Evolutionary conservation across 345 rosid genomes (phyloP).

Genomic region (Moricandia arvensis): DNA sequence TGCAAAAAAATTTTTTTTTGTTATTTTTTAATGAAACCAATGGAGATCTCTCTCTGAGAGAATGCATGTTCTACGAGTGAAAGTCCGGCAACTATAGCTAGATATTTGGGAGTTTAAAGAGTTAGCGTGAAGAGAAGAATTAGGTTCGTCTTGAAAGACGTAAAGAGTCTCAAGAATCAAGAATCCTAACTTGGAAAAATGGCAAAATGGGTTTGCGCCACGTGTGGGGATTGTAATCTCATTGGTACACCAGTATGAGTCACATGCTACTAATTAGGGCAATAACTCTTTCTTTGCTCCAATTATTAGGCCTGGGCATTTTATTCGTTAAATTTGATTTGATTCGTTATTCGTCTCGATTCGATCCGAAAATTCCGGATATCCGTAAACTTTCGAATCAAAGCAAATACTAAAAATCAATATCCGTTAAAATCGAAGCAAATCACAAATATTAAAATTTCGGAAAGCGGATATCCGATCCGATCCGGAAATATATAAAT

Average conservation of each 20-base stretch:
- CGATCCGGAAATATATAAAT: too few relatives aligned
- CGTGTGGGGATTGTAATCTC: constrained; percentile 16
- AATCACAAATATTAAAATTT: too few relatives aligned
- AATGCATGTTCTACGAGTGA: constrained; percentile 23
- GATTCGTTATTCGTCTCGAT: too few relatives aligned
- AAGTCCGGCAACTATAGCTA: neutral
- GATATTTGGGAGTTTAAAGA: constrained; percentile 1
- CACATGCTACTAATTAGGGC: constrained; percentile 15
- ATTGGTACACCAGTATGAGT: constrained; percentile 24
- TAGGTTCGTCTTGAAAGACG: constrained; percentile 18
- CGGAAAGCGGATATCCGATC: too few relatives aligned
- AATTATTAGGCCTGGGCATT: too few relatives aligned
- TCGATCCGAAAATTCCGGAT: too few relatives aligned
- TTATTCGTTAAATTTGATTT: too few relatives aligned
- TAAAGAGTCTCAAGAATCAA: constrained; percentile 15
- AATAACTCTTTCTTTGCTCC: constrained; percentile 10
- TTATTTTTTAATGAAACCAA: neutral
- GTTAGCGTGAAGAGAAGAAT: neutral
- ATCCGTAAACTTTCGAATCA: too few relatives aligned
- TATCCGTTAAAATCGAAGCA: too few relatives aligned
- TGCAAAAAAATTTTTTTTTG: neutral
- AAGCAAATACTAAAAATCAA: too few relatives aligned
- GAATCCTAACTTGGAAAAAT: constrained; percentile 29
- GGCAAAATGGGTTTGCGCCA: constrained; percentile 6
- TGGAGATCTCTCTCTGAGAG: neutral